Evolutionary conservation across 2,329 filamentous ascomycete genomes (phyloP).

Genomic region (Aspergillus luchuensis): DNA sequence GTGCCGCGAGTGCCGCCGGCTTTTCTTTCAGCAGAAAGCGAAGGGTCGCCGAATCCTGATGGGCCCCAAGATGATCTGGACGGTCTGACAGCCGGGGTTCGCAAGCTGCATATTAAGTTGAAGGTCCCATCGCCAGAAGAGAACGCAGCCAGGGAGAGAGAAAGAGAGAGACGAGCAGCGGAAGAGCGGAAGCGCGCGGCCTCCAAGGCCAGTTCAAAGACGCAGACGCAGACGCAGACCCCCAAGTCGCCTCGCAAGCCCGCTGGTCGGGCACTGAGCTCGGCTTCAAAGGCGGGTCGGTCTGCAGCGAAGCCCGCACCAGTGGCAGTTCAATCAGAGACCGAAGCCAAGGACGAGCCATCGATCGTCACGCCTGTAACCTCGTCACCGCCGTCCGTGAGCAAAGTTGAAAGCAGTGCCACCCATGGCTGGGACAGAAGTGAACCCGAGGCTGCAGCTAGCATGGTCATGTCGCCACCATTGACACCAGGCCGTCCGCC

Average conservation of each 20-base stretch:
- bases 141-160: slow-evolving; percentile 55
- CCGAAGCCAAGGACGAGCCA: background rate
- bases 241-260: slow-evolving; percentile 36
- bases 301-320: slow-evolving; percentile 6
- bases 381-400: slow-evolving; percentile 8
- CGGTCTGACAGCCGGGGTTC: slow-evolving; percentile 54
- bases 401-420: background rate
- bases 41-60: background rate
- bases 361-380: slow-evolving; percentile 8
- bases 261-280: slow-evolving; percentile 6
- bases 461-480: slow-evolving; percentile 26
- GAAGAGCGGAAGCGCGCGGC: slow-evolving; percentile 45
- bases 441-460: slow-evolving; percentile 1
- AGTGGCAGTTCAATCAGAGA: background rate
- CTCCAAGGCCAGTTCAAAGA: slow-evolving; percentile 19
- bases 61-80: slow-evolving; percentile 47
- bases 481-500: slow-evolving; percentile 28
- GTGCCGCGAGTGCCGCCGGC: slow-evolving; percentile 46
- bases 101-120: slow-evolving; percentile 58
- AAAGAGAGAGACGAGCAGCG: slow-evolving; percentile 49
- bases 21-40: slow-evolving; percentile 24
- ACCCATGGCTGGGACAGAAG: slow-evolving; percentile 9
- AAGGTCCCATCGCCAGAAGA: slow-evolving; percentile 61
- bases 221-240: background rate
- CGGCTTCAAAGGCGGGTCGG: slow-evolving; percentile 13